phyloP scores from a whole-genome alignment of 257 asterid species.

The Primulina eburnea region DNA sequence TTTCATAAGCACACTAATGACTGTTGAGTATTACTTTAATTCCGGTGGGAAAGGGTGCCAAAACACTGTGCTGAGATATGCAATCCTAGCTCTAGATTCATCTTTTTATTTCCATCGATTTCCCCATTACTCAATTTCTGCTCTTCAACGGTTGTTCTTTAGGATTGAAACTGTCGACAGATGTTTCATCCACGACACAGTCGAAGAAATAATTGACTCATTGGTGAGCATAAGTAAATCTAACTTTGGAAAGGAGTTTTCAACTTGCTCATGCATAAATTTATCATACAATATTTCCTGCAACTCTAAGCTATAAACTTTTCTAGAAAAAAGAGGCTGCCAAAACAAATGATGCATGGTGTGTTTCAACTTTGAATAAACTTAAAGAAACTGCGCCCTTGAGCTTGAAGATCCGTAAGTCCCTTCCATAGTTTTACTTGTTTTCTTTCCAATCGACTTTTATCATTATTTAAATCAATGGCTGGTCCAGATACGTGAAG shows the following conservation, averaged over 20 bases:
- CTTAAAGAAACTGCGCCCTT: constrained; percentile 78
- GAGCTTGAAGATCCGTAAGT: constrained; percentile 97
- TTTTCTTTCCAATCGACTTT: neutral
- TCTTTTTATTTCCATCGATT: too few species aligned
- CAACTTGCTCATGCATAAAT: constrained; percentile 1
- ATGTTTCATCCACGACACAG: constrained; percentile 86
- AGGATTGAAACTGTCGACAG: constrained; percentile 72
- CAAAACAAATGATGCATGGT: constrained; percentile 67
- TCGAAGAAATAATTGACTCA: constrained; percentile 86
- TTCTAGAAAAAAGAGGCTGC: constrained; percentile 71
- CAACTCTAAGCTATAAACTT: constrained; percentile 18
- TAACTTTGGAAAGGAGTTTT: neutral
- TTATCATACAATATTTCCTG: neutral
- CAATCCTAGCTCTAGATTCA: too few species aligned
- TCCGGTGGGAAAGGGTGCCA: neutral
- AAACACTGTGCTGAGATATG: constrained; percentile 17
- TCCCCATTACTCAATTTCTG: neutral
- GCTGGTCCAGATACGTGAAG: constrained; percentile 76
- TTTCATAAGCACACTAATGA: neutral
- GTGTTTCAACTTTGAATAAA: constrained; percentile 58
- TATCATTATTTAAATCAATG: constrained; percentile 16
- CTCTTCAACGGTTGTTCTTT: constrained; percentile 23
- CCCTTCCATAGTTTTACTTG: neutral
- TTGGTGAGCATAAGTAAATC: constrained; percentile 52
- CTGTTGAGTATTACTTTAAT: constrained; percentile 1